Conservation (phyloP, 1,284 basidiomycete species). For the Flammula alnicola region DNA sequence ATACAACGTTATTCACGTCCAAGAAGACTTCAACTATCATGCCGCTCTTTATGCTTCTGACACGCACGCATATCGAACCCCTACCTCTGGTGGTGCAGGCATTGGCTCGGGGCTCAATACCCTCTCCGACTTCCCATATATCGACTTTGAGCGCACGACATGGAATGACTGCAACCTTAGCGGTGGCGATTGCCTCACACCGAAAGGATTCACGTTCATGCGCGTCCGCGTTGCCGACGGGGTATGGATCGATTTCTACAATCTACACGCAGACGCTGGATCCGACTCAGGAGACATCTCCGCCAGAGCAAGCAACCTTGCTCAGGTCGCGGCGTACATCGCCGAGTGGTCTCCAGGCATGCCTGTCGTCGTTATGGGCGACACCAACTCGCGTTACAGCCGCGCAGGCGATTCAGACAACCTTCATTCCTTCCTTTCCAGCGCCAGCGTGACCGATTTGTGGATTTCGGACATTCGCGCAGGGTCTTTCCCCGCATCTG, state of each 20-base stretch:
- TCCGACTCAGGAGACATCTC: conserved; percentile 35
- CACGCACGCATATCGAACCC: conserved; percentile 39
- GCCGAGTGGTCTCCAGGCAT: conserved; percentile 35
- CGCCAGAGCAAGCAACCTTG: conserved; percentile 38
- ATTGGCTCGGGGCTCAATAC: conserved; percentile 44
- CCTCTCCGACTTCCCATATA: conserved; percentile 38
- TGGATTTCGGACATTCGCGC: conserved; percentile 27
- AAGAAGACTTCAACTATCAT: conserved; percentile 47
- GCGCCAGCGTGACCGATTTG: conserved; percentile 25
- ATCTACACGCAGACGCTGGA: conserved; percentile 44
- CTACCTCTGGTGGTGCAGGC: conserved; percentile 39
- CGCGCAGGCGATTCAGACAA: conserved; percentile 28
- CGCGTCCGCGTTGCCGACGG: conserved; percentile 35
- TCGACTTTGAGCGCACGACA: conserved; percentile 37
- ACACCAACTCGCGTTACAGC: conserved; percentile 43
- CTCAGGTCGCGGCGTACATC: conserved; percentile 37
- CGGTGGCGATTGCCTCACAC: conserved; percentile 42
- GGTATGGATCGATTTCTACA: conserved; percentile 41
- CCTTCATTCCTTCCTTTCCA: conserved; percentile 15
- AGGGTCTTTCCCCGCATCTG: conserved; percentile 27
- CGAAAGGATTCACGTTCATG: conserved; percentile 44
- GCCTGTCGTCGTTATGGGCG: conserved; percentile 42
- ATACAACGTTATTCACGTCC: conserved; percentile 42
- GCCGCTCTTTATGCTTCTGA: conserved; percentile 39
- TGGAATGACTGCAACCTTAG: conserved; percentile 40